Evolutionary conservation across 2,329 filamentous ascomycete genomes (phyloP).

Genomic region (Fusarium haematococcum): DNA sequence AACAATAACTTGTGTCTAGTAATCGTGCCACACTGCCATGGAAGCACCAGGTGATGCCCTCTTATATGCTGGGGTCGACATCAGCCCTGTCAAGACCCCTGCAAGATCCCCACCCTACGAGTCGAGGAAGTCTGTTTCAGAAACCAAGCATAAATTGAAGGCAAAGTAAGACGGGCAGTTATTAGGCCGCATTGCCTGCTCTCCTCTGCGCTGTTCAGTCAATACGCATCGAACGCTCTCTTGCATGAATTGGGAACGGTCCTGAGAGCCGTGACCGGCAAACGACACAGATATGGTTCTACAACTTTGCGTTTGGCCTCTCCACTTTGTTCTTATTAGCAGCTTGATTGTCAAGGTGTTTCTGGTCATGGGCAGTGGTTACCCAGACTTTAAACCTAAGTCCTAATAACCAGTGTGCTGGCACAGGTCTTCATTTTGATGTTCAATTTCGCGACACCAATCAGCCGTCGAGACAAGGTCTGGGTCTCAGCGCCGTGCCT

Average conservation of each 20-base stretch:
- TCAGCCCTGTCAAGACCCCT: neutral
- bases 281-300: too few species aligned
- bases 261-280: too few species aligned
- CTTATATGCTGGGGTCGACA: neutral
- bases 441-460: neutral
- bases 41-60: neutral
- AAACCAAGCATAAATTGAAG: neutral
- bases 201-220: too few species aligned
- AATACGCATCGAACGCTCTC: too few species aligned
- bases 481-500: fast-evolving
- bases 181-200: neutral
- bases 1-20: neutral
- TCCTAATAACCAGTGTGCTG: neutral
- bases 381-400: neutral
- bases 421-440: neutral
- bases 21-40: neutral
- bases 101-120: neutral
- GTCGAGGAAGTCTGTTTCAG: neutral
- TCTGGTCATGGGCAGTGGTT: too few species aligned
- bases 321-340: too few species aligned
- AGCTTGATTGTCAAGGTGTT: too few species aligned
- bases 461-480: neutral
- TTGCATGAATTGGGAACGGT: too few species aligned
- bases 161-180: neutral
- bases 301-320: too few species aligned